Evolutionary conservation across 2,329 filamentous ascomycete species (phyloP), one percentile per base, ranked within the genome.

Genomic region (Neoscytalidium dimidiatum): DNA sequence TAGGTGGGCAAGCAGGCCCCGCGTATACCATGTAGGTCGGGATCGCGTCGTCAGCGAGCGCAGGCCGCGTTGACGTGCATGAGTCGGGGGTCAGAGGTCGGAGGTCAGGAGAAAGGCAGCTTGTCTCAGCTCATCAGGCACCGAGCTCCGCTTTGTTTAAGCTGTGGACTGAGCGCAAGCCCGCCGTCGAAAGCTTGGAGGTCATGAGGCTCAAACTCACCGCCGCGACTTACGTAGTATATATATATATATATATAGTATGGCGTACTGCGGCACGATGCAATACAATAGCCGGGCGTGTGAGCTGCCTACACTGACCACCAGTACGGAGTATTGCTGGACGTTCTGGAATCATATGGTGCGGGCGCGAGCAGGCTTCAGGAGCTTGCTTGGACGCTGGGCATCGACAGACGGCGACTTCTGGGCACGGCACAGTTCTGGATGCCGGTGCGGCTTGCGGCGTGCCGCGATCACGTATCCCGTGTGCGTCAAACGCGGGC

Each of bases 101-200:
- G 33, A 35, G 14, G 33, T n/a, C n/a, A n/a, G n/a, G n/a, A n/a
- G n/a, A n/a, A 48, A 23, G 21, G 13, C 44, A 26, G 19, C 19
- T 23, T 48, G 44, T 48, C 44, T 48, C 44, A 48, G 44, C 19
- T 3, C 44, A n/a, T n/a, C n/a, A 51, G 48, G 69, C 8, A 3
- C 44, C 44, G 44, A 48, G 44, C 19, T 44, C 19, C 53, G 35
- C 53, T 11, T 1, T 57, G 53, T 7, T 41, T 41, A 57, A 57
- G 21, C 13, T n/a, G 21, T 43, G 53, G 33, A 29, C 35, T 23
- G 31, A 56, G 51, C 51, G 28, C 53, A 2, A n/a, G n/a, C n/a
- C n/a, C n/a, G n/a, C n/a, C n/a, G n/a, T n/a, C n/a, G n/a, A 28
- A 8, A 29, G 35, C 35, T 17, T 43, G 19, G 52, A 51, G 49